These are phyloP conservation scores for Mortierella sp. DNA, from an alignment of 371 early-diverging fungal genomes.

Conservation along the genomic window DNA sequence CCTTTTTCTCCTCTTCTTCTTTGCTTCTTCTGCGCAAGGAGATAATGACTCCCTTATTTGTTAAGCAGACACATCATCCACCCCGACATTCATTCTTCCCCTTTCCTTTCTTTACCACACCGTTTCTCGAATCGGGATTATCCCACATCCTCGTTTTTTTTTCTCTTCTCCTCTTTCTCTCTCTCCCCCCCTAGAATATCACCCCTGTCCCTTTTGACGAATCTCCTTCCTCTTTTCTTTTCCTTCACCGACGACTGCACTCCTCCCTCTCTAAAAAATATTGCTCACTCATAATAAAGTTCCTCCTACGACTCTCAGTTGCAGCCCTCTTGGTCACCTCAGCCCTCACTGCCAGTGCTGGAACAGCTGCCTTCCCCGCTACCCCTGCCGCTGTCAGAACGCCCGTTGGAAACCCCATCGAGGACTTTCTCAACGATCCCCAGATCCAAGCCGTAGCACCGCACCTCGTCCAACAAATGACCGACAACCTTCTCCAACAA, in stretches of 20 bases:
- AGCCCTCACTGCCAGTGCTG: neutral
- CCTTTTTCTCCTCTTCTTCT: no score
- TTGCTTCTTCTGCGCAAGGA: neutral
- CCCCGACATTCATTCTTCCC: neutral
- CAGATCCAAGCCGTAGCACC: slow-evolving; percentile 22
- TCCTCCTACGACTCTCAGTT: slow-evolving; percentile 19
- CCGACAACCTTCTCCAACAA: neutral
- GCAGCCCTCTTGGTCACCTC: slow-evolving; percentile 19
- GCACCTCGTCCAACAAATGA: slow-evolving; percentile 17
- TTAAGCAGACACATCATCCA: neutral
- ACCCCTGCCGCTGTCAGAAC: neutral
- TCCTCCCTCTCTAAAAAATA: neutral
- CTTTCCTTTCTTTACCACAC: no score
- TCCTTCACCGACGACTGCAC: neutral
- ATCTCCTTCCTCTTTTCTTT: neutral
- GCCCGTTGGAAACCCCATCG: neutral
- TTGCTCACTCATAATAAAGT: slow-evolving; percentile 17
- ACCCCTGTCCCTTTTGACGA: neutral
- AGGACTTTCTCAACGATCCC: slow-evolving; percentile 24
- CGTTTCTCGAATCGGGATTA: neutral
- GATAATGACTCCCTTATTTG: neutral
- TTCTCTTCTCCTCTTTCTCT: neutral
- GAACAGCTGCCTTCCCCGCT: neutral
- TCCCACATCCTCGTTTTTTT: neutral
- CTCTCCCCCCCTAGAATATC: neutral